phyloP scores from a whole-genome alignment of 2,329 filamentous ascomycete species.

The Nigrospora sphaerica region DNA sequence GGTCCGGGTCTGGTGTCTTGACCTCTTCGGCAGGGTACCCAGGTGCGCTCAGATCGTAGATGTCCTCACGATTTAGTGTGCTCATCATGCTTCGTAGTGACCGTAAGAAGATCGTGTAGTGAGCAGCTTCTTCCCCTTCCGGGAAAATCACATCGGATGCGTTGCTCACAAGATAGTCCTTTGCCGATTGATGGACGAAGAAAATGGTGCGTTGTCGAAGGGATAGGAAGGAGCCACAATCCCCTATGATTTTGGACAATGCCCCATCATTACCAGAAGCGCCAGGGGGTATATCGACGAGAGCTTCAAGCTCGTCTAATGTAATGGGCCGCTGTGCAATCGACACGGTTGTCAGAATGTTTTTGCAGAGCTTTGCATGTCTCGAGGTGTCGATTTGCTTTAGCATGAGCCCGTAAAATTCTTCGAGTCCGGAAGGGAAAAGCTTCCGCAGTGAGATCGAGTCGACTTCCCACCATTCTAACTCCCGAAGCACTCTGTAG shows the following conservation, averaged over 20 bases:
- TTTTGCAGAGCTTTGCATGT: conserved; percentile 20
- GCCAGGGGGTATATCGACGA: conserved; percentile 4
- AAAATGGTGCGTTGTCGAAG: conserved; percentile 19
- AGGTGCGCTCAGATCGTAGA: conserved; percentile 20
- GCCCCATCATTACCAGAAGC: conserved; percentile 4
- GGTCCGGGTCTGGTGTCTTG: conserved; percentile 13
- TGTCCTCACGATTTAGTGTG: conserved; percentile 22
- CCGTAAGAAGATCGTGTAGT: conserved; percentile 22
- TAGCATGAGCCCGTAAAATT: conserved; percentile 31
- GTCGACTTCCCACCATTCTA: conserved; percentile 11
- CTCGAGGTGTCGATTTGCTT: conserved; percentile 18
- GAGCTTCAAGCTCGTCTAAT: conserved; percentile 22
- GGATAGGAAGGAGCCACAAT: conserved; percentile 33
- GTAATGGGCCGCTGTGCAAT: conserved; percentile 27
- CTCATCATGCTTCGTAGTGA: conserved; percentile 23
- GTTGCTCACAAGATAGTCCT: conserved; percentile 27
- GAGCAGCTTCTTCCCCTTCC: conserved; percentile 11
- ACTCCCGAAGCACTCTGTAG: conserved; percentile 20
- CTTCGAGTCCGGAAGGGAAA: conserved; percentile 26
- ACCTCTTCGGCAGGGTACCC: conserved; percentile 14
- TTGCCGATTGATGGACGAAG: conserved; percentile 35
- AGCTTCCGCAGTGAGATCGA: conserved; percentile 12
- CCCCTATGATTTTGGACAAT: conserved; percentile 19
- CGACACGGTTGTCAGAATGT: conserved; percentile 23
- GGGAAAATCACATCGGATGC: conserved; percentile 20